These are phyloP conservation scores for Ustilago lituana DNA, from an alignment of 1,284 basidiomycete species.

Conservation along the genomic window DNA sequence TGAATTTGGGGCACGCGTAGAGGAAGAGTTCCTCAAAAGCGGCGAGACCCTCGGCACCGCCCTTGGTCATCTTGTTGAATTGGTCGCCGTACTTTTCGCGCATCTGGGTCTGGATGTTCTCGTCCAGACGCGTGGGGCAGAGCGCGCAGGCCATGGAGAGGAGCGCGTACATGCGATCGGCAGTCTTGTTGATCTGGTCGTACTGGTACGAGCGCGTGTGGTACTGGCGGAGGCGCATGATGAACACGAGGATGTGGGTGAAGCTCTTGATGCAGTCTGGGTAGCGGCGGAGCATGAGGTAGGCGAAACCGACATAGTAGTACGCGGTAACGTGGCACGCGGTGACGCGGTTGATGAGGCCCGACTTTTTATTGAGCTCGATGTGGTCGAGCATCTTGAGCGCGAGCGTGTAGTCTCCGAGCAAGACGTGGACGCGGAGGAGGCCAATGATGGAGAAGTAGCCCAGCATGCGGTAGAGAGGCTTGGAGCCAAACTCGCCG, in stretches of 20 bases:
- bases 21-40: conserved; percentile 94
- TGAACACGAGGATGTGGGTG: conserved; percentile 83
- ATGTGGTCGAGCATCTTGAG: conserved; percentile 94
- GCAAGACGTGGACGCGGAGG: conserved; percentile 90
- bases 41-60: conserved; percentile 74
- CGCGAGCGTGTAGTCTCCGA: conserved; percentile 94
- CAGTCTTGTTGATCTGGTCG: conserved; percentile 97
- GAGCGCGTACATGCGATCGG: conserved; percentile 95
- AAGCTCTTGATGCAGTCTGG: conserved; percentile 94
- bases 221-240: conserved; percentile 74
- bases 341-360: conserved; percentile 62
- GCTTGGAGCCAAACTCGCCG: conserved; percentile 88
- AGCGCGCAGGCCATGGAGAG: conserved; percentile 92
- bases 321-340: conserved; percentile 81
- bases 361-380: conserved; percentile 71
- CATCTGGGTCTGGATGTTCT: conserved; percentile 90
- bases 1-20: conserved; percentile 95
- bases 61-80: conserved; percentile 81
- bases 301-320: conserved; percentile 96
- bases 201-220: conserved; percentile 96
- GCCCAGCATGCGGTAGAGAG: conserved; percentile 93
- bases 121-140: conserved; percentile 86
- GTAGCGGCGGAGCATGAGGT: conserved; percentile 92
- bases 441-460: conserved; percentile 94
- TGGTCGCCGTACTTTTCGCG: conserved; percentile 94